Conservation (phyloP, 2,329 filamentous ascomycete genomes). For the Huntiella moniliformis region DNA sequence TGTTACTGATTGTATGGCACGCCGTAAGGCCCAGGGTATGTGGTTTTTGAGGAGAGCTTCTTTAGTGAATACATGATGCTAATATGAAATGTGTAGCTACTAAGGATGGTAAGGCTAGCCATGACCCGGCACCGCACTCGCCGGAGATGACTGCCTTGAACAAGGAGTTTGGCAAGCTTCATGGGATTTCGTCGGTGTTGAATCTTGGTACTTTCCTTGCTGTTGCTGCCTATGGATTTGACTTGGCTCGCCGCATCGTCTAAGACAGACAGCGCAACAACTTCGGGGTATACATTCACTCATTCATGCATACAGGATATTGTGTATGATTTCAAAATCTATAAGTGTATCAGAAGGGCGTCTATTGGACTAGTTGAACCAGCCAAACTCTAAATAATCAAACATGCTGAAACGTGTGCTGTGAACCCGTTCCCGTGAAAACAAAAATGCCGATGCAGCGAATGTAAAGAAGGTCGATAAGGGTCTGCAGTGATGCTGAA, state of each 20-base stretch:
- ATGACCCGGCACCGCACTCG: constrained; percentile 61
- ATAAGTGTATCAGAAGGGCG: background rate
- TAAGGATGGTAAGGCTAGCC: constrained; percentile 73
- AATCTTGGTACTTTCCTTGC: constrained; percentile 56
- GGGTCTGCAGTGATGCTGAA: too few relatives aligned
- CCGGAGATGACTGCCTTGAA: constrained; percentile 68
- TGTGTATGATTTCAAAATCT: too few relatives aligned
- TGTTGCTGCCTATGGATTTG: constrained; percentile 59
- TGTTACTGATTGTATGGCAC: constrained; percentile 54
- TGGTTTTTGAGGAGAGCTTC: constrained; percentile 6
- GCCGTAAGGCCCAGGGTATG: constrained; percentile 62
- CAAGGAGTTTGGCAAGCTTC: constrained; percentile 58
- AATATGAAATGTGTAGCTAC: constrained; percentile 35
- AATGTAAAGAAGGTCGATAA: too few relatives aligned
- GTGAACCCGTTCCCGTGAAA: too few relatives aligned
- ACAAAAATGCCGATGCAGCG: too few relatives aligned
- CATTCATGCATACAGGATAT: too few relatives aligned
- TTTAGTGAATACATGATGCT: background rate
- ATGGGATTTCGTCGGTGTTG: constrained; percentile 62
- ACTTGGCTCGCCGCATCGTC: constrained; percentile 43
- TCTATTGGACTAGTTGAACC: constrained; percentile 12
- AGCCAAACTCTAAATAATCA: too few relatives aligned
- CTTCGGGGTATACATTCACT: too few relatives aligned
- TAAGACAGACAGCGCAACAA: too few relatives aligned
- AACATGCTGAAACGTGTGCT: too few relatives aligned